Evolutionary conservation across 2,329 filamentous ascomycete genomes (phyloP), one percentile per base, ranked within the genome.

Genomic region (Passalora sequoiae): DNA sequence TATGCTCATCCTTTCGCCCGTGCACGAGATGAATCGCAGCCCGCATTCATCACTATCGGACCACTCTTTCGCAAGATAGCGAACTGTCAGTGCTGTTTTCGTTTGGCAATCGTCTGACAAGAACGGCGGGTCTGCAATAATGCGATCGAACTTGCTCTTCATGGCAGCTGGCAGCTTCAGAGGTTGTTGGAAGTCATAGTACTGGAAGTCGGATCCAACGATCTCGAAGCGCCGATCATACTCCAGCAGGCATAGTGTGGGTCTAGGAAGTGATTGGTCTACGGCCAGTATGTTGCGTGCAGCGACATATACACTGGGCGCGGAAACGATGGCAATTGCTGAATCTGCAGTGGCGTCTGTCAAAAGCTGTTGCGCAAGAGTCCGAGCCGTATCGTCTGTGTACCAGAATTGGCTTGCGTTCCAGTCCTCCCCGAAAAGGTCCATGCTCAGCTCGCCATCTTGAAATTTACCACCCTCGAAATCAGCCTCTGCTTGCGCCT

Each of bases 61-160:
- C 68, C 69, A 74, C 7, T 56, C 63, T 33, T 76, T 82, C 19
- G 79, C 72, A 32, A 91, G 72, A 81, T 81, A 89, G n/a, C 82
- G 77, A 13, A 82, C 77, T 1, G 86, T 89, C 56, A 89, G 66
- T 6, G 86, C 85, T 49, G 78, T 83, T 70, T 88, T 89, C 0
- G 84, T 87, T 62, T 91, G 84, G 61, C 86, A 91, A 59, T 91
- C 84, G 49, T 84, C 77, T 61, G 79, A 87, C 25, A 91, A 70
- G 61, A 91, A 91, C 0, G 86, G 86, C 6, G 86, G 86, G 60
- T 92, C 86, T 54, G 77, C 78, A 42, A 89, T 82, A 47, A 91
- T 75, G 41, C 80, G 75, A 63, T 88, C 82, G 35, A 83, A 77
- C 15, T 66, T 69, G 15, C 76, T 78, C 59, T 83, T 86, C 25